Conservation (phyloP, 345 rosid genomes). For the Euphorbia lathyris region DNA sequence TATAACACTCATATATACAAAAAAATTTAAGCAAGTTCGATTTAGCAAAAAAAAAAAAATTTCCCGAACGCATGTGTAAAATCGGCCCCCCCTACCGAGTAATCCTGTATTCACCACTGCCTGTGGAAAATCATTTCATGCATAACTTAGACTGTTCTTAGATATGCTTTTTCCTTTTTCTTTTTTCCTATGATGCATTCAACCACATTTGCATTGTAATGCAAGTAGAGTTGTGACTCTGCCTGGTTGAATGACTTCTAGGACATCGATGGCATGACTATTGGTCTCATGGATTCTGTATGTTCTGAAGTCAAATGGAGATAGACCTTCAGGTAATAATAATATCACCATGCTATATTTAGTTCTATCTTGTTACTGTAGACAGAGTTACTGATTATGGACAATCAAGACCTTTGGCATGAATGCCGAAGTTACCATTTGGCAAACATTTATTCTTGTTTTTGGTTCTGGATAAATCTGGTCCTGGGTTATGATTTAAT, state of each 20-base stretch:
- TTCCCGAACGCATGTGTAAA: too few species aligned
- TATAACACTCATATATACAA: too few species aligned
- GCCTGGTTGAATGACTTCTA: slow-evolving; percentile 18
- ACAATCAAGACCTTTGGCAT: neutral
- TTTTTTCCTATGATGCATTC: slow-evolving; percentile 14
- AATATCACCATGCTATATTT: slow-evolving; percentile 3
- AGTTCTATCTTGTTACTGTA: neutral
- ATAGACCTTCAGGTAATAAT: slow-evolving; percentile 15
- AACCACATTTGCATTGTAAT: slow-evolving; percentile 13
- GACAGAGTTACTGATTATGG: neutral
- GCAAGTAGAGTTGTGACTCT: slow-evolving; percentile 21
- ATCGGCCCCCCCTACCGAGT: too few species aligned
- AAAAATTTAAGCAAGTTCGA: too few species aligned
- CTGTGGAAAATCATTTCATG: neutral
- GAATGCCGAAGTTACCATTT: neutral
- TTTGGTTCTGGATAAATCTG: neutral
- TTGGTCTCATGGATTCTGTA: slow-evolving; percentile 23
- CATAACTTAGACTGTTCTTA: neutral
- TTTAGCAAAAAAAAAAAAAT: too few species aligned
- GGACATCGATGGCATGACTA: slow-evolving; percentile 16
- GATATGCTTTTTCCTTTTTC: neutral
- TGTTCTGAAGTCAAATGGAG: slow-evolving; percentile 21
- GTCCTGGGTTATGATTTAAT: neutral
- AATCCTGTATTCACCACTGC: too few species aligned
- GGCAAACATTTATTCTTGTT: neutral